Evolutionary conservation across 768 basidiomycete genomes (phyloP), one percentile per base, ranked within the genome.

Genomic region (Collybia sordida): DNA sequence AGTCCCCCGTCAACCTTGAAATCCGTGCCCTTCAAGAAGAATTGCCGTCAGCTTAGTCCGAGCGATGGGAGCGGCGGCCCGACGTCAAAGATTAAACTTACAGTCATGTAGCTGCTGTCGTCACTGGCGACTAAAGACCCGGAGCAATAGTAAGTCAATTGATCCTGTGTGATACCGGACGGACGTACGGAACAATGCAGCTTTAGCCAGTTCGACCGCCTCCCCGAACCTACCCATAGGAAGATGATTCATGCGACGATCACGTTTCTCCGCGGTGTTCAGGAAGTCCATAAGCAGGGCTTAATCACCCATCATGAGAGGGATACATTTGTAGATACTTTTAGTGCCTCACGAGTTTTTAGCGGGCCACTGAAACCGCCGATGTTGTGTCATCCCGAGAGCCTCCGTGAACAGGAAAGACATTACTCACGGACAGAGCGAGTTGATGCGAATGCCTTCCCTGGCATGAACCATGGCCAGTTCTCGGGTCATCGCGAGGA

Each of bases 161-260:
- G 11, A 31, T 34, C 3, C 21, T 27, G 23, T 42, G 34, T 35
- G 25, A 19, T 45, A 36, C n/a, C 22, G 39, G 31, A 45, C 52
- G 17, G 18, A 85, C 93, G 45, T 64, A 96, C 94, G 71, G 80
- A 98, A 99, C 21, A 98, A 76, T 17, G 93, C 95, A 23, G 84
- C 94, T 62, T 87, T 89, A 6, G 97, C 97, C 51, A 95, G 79
- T 68, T 99, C 97, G 54, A 98, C 77, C 0, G 95, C 97, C 74
- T 98, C 93, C 31, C 96, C 96, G 65, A 99, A 99, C 53, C 96
- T 83, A 53, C 95, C 95, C 92, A 97, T 93, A 1, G 95, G 96
- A 14, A 96, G 81, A 59, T 94, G 93, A 18, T 93, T 85, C 64
- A 98, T 64, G 40, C 97, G 81, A 23, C 97, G 85, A 38, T 98